Percentiles rank a stretch among this genome's conserved stretches.
These are phyloP conservation scores for Puccinellia tenuiflora DNA, from an alignment of 176 grass and related monocot species.

Conservation along the genomic window DNA sequence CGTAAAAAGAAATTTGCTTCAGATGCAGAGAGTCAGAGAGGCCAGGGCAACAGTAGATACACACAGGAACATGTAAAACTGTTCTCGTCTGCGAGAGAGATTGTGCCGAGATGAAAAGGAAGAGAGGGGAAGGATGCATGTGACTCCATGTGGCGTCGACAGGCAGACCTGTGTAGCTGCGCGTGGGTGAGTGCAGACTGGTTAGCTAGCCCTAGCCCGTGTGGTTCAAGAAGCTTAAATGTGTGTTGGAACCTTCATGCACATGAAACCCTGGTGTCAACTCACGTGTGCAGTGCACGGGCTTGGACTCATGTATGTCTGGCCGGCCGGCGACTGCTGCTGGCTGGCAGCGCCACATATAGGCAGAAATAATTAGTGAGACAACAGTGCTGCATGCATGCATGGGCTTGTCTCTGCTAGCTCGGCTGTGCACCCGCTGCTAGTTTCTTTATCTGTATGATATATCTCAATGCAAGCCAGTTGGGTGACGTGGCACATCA, in stretches of 20 bases:
- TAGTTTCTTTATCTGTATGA: slow-evolving; percentile 12
- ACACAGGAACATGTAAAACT: slow-evolving; percentile 37
- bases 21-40: slow-evolving; percentile 12
- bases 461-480: neutral
- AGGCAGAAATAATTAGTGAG: slow-evolving; percentile 30
- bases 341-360: slow-evolving; percentile 11
- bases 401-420: slow-evolving; percentile 34
- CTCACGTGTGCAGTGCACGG: slow-evolving; percentile 73
- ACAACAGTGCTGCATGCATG: slow-evolving; percentile 23
- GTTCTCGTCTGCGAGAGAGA: slow-evolving; percentile 7
- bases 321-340: slow-evolving; percentile 11
- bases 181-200: neutral
- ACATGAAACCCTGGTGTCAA: slow-evolving; percentile 35
- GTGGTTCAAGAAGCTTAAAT: slow-evolving; percentile 28
- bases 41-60: slow-evolving; percentile 23
- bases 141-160: slow-evolving; percentile 55
- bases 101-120: neutral
- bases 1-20: neutral
- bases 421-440: slow-evolving; percentile 8
- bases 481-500: slow-evolving; percentile 1
- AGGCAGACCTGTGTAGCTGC: slow-evolving; percentile 1
- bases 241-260: slow-evolving; percentile 68
- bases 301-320: slow-evolving; percentile 26
- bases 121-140: slow-evolving; percentile 36
- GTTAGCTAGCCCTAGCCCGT: too few relatives aligned